phyloP scores from a whole-genome alignment of 352 stramenopile genomes.

The Pythium apleroticum region DNA sequence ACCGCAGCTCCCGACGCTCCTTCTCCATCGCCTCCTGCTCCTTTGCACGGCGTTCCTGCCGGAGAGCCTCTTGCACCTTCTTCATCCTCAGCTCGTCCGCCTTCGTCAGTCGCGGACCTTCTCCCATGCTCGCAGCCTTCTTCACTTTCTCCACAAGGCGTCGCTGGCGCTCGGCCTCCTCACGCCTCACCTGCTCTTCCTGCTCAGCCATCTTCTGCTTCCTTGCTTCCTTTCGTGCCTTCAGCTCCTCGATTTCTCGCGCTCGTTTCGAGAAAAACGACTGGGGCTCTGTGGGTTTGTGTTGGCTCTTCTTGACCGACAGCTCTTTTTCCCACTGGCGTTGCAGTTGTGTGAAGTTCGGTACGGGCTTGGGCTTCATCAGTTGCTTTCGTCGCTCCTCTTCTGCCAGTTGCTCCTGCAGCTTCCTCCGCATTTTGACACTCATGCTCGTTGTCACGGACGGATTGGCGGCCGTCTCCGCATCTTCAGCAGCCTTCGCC shows the following conservation, averaged over 20 bases:
- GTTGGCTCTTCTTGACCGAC: constrained; percentile 34
- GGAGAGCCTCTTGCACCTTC: constrained; percentile 37
- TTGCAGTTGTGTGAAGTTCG: constrained; percentile 65
- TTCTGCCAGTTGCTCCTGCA: constrained; percentile 42
- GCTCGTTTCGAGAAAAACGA: constrained; percentile 57
- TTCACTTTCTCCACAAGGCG: constrained; percentile 35
- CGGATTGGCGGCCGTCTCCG: not conserved
- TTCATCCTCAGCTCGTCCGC: constrained; percentile 55
- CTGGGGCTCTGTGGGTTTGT: constrained; percentile 26
- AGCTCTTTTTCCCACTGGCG: constrained; percentile 48
- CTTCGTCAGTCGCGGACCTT: constrained; percentile 40
- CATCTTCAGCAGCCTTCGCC: not conserved
- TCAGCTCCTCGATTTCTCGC: constrained; percentile 38
- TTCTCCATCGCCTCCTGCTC: constrained; percentile 31
- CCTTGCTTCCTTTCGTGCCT: constrained; percentile 49
- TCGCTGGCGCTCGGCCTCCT: constrained; percentile 33
- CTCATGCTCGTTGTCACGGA: constrained; percentile 29
- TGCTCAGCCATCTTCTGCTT: constrained; percentile 41
- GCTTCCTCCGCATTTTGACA: constrained; percentile 52
- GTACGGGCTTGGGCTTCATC: constrained; percentile 48
- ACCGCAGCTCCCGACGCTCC: constrained; percentile 33
- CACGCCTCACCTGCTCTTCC: constrained; percentile 33
- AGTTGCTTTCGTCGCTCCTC: constrained; percentile 26
- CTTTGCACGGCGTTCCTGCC: constrained; percentile 39
- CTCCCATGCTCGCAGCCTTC: constrained; percentile 15